Evolutionary conservation across 495 filamentous ascomycete genomes (phyloP), one percentile per base, ranked within the genome.

Genomic region (Hyaloscypha bicolor): DNA sequence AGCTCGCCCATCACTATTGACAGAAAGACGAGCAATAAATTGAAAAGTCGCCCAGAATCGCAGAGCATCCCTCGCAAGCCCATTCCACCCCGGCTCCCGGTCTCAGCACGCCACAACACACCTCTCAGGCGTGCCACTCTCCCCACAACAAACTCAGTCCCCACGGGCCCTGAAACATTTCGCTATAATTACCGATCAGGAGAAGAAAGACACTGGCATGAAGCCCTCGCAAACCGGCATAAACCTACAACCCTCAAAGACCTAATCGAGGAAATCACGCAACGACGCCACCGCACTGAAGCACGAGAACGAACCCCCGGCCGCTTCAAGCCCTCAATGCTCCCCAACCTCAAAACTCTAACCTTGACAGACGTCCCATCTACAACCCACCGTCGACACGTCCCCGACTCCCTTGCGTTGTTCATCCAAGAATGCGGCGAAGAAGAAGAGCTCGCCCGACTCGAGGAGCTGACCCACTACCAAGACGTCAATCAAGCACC

Each of bases 381-480:
- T 6, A 80, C 82, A 61, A 79, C 85, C 9, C 69, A 76, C 5
- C 73, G 76, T 8, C 77, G 76, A 35, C 74, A 80, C 6, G 76
- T 84, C 1, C 52, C 84, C 5, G 67, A 80, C 22, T 81, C 85
- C 11, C 73, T 90, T 21, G 81, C 80, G 11, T 74, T 80, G 22
- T 89, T 88, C 69, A 86, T 89, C 62, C 81, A 77, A 37, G 83
- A 85, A 31, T 89, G 87, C 69, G 87, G 86, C 32, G 79, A 85
- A 39, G 87, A 89, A 76, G 75, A 79, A 6, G 73, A 83, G 57
- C 78, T 89, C 9, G 86, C 87, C 31, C 79, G 75, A 11, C 75
- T 86, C 12, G 83, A 87, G 74, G 83, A 30, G 82, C 84, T 19
- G 76, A 80, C 66, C 71, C 73, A 33, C 72, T 81, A 22, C 65